Evolutionary conservation across 768 basidiomycete species (phyloP), one percentile per base, ranked within the genome.

Genomic region (Boletus tomentosulus): DNA sequence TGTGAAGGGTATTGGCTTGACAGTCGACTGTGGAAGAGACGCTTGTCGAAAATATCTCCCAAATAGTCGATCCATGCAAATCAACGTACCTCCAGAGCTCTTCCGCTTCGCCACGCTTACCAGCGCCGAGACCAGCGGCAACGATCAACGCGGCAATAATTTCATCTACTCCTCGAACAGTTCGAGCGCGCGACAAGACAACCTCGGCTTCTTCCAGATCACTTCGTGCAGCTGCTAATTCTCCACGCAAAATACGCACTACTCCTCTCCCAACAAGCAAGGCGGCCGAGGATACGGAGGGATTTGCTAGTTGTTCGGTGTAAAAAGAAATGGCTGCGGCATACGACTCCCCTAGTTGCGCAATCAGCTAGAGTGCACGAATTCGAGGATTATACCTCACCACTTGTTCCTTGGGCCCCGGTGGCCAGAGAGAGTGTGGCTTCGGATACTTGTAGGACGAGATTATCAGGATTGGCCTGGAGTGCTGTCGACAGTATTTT

Each of bases 371-470:
- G 13, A n/a, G 1, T 24, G 25, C 19, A 7, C 4, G 33, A 33
- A 42, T 3, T 13, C 19, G 59, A 49, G 77, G 43, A 79, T n/a
- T 31, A 73, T 64, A 65, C 49, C 57, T 19, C 27, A 54, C 67
- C 68, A 13, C 64, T 66, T 12, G 88, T 88, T 43, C 76, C 77
- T 60, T 90, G 89, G 57, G 82, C 84, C 9, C 87, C 87, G 4
- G 87, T 87, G 31, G 82, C 82, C 50, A 92, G 78, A 28, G 85
- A 83, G 53, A 92, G 84, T 22, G 79, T 83, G 13, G 93, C 87
- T 74, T 98, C 94, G 55, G 94, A 92, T 58, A 87, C 80, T 66
- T 96, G 93, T 19, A 98, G 75, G 35, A 98, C 79, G 16, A 92
- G 80, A 63, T 93, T 88, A 67, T 97, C 94, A 66, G 94, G 93